Evolutionary conservation across 148 eudicot genomes (phyloP).

Genomic region (Rhododendron ovatum): DNA sequence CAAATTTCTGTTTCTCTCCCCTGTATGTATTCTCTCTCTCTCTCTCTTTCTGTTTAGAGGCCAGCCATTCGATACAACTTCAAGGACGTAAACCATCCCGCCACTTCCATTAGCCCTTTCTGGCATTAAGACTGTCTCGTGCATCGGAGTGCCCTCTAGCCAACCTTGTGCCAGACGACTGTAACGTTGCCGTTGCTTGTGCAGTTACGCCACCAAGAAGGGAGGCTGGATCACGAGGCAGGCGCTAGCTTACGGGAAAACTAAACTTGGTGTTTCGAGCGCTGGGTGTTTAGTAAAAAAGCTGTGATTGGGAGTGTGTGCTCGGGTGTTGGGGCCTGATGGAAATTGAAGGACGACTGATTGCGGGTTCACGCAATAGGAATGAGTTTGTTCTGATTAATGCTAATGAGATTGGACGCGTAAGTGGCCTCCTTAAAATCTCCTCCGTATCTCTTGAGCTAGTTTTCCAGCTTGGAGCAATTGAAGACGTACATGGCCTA

Average conservation of each 20-base stretch:
- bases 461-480: no score
- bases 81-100: background rate
- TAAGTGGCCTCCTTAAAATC: constrained; percentile 21
- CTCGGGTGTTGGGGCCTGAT: constrained; percentile 14
- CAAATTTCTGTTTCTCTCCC: background rate
- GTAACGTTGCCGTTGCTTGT: no score
- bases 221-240: no score
- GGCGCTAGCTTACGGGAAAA: no score
- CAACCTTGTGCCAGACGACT: no score
- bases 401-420: constrained; percentile 59
- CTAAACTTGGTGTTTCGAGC: no score
- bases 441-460: no score
- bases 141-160: background rate
- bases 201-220: no score
- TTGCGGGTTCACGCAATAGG: constrained; percentile 70
- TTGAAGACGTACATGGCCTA: no score
- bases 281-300: no score
- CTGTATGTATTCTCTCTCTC: background rate
- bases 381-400: constrained; percentile 44
- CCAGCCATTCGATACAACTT: background rate
- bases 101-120: background rate
- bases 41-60: background rate
- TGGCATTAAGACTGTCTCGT: background rate
- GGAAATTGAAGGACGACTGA: constrained; percentile 60
- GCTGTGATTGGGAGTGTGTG: background rate